phyloP scores from a whole-genome alignment of 2,329 filamentous ascomycete genomes.

The Nemania diffusa region DNA sequence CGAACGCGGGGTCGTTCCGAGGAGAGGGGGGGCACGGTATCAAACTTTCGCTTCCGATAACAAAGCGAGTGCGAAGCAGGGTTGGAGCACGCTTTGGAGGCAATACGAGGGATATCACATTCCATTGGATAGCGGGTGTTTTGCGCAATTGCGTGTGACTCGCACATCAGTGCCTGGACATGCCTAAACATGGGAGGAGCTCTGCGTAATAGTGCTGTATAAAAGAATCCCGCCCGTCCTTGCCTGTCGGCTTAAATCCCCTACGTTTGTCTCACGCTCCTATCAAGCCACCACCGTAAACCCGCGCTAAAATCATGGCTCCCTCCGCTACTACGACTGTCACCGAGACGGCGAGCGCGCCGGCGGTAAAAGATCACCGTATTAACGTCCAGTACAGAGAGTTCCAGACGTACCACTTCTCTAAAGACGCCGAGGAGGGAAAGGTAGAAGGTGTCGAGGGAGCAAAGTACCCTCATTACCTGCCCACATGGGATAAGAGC shows the following conservation, averaged over 20 bases:
- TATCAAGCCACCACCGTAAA: not conserved
- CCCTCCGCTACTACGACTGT: constrained; percentile 46
- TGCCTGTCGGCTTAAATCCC: not conserved
- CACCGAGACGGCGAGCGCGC: constrained; percentile 41
- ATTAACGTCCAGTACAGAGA: constrained; percentile 47
- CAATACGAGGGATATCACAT: constrained; percentile 24
- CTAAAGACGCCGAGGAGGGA: constrained; percentile 47
- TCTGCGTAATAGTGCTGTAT: constrained; percentile 11
- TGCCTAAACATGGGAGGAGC: constrained; percentile 22
- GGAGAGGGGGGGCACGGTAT: constrained; percentile 3
- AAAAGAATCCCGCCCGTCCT: constrained; percentile 14
- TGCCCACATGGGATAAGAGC: constrained; percentile 75
- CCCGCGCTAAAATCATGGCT: constrained; percentile 41
- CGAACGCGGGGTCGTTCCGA: constrained; percentile 29
- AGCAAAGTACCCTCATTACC: constrained; percentile 72
- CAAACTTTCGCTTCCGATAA: constrained; percentile 12
- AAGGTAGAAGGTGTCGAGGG: constrained; percentile 44
- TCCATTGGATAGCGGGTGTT: constrained; percentile 42
- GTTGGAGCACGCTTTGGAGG: constrained; percentile 33
- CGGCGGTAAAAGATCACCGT: constrained; percentile 35
- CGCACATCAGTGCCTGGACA: constrained; percentile 43
- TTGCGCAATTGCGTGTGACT: constrained; percentile 46
- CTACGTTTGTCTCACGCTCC: not conserved
- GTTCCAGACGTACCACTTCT: constrained; percentile 39
- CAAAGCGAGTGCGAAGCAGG: constrained; percentile 16